Base-by-base conservation (phyloP, 805 yeast species). In the Wickerhamiella hasegawae region DNA sequence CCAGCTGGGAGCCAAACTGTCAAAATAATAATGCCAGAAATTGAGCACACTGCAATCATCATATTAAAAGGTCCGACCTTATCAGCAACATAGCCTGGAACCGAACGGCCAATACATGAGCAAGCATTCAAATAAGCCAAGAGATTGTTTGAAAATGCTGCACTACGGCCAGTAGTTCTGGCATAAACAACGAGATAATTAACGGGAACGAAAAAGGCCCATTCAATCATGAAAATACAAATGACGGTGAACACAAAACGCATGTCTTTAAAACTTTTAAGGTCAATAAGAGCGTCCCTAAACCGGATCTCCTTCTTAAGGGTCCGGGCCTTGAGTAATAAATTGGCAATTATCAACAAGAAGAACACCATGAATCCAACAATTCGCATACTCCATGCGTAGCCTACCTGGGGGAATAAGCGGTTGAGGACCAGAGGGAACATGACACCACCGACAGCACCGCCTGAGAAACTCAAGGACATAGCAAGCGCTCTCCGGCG, bases 391-490 rank as follows among this genome's bases (percentile, higher is more conserved):
- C 79, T 63, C 78, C 80, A 74, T 1, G 58, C 63, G 48, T 61
- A 76, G 2, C 82, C 80, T n/a, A 68, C 51, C 11, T 50, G 47
- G 1, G 56, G 48, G 41, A 68, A 66, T 34, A 71, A 48, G 10
- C 59, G 48, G 38, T 66, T 55, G 39, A 73, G 52, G 50, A 70
- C 53, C 26, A 74, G 52, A 1, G 83, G 80, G 48, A 71, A 68
- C 4, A 73, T 47, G 9, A 73, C 60, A 3, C 83, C 84, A 1
- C 82, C 83, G 5, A 72, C 52, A 3, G 78, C 69, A 1, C 80
- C 80, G 2, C 82, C 83, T 8, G 71, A 54, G 37, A 76, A 69
- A 3, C 76, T 75, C 3, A 73, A 43, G 0, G 82, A 80, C 24
- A 72, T 58, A 4, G 76, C 79, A 36, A 63, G 48, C 0, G 76